Conservation (phyloP, 345 rosid genomes). For the Moricandia moricandioides region DNA sequence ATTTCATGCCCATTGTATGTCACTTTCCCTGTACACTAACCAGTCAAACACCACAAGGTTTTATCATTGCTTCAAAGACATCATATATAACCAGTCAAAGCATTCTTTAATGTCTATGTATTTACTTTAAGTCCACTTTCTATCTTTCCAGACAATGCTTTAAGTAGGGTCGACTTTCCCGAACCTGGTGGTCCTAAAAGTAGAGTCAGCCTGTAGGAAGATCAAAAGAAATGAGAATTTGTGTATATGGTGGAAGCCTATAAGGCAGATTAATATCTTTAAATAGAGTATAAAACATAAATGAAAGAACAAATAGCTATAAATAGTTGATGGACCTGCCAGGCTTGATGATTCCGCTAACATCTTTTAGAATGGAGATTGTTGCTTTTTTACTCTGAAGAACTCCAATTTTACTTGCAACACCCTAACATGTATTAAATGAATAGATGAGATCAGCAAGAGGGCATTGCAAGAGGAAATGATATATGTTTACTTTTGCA, state of each 20-base stretch:
- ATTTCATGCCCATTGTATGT: conserved; percentile 59
- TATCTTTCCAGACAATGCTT: conserved; percentile 67
- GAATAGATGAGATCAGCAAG: not conserved
- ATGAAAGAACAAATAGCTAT: not conserved
- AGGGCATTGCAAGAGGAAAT: not conserved
- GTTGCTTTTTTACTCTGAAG: conserved; percentile 40
- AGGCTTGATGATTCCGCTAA: conserved; percentile 70
- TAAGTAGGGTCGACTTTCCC: conserved; percentile 72
- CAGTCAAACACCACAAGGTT: not conserved
- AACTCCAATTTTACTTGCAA: conserved; percentile 33
- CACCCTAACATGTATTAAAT: conserved; percentile 13
- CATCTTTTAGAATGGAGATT: conserved; percentile 49
- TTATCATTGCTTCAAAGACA: not conserved
- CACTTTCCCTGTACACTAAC: conserved; percentile 52
- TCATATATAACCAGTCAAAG: not conserved
- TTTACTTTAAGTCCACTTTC: conserved; percentile 39
- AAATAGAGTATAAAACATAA: not conserved
- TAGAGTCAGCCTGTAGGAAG: conserved; percentile 48
- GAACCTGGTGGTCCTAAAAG: conserved; percentile 91
- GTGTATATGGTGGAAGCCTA: not conserved
- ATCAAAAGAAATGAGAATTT: not conserved
- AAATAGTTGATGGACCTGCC: conserved; percentile 41
- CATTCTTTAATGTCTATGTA: not conserved
- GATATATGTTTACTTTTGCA: conserved; percentile 30
- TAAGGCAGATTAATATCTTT: not conserved